A percentile compares a stretch with the other conserved stretches of the same genome.
These are phyloP conservation scores for Xerocomellus intermedius DNA, from an alignment of 768 basidiomycete genomes.

Conservation along the genomic window DNA sequence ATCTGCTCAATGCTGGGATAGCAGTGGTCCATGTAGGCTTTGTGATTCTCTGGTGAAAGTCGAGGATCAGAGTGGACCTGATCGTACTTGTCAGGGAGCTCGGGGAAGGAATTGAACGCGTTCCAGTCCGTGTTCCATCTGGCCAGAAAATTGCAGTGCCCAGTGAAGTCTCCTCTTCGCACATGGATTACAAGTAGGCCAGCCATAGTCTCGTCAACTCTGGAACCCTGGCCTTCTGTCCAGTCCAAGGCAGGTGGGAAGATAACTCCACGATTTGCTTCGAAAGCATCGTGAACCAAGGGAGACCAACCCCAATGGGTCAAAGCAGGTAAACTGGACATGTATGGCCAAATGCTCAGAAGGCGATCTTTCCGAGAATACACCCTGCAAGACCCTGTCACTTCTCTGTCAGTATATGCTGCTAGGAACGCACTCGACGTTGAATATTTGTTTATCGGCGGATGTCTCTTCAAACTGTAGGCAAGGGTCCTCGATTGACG, in stretches of 20 bases:
- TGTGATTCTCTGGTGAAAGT: constrained; percentile 19
- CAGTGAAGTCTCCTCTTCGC: constrained; percentile 47
- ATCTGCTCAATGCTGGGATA: constrained; percentile 42
- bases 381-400: constrained; percentile 22
- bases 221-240: constrained; percentile 1
- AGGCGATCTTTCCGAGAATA: constrained; percentile 30
- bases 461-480: constrained; percentile 32
- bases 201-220: constrained; percentile 12
- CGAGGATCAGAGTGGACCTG: constrained; percentile 29
- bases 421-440: constrained; percentile 9
- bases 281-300: constrained; percentile 30
- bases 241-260: constrained; percentile 16
- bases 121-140: constrained; percentile 35
- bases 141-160: constrained; percentile 43
- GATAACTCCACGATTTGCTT: constrained; percentile 16
- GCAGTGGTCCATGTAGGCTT: constrained; percentile 39
- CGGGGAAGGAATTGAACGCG: constrained; percentile 45
- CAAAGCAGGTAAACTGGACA: constrained; percentile 34
- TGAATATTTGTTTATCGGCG: constrained; percentile 18
- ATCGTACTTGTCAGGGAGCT: constrained; percentile 34
- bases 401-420: background rate
- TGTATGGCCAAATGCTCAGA: constrained; percentile 33
- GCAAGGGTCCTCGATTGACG: constrained; percentile 36
- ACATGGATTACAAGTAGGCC: constrained; percentile 49
- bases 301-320: constrained; percentile 37